A percentile compares a stretch with the other conserved stretches of the same genome.
phyloP scores from a whole-genome alignment of 2,329 filamentous ascomycete species.

The Penicillium sumatraense region DNA sequence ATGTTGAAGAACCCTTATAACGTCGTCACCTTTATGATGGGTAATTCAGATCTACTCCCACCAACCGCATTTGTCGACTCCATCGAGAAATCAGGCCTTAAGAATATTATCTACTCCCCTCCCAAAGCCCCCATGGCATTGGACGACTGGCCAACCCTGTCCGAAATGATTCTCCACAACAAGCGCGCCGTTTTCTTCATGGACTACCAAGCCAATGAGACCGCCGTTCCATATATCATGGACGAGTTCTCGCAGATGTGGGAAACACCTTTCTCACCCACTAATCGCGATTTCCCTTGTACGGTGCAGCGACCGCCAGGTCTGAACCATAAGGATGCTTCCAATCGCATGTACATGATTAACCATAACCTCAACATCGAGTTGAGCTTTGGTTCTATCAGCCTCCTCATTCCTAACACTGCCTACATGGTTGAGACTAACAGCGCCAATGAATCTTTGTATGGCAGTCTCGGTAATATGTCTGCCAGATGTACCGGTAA shows the following conservation, averaged over 20 bases:
- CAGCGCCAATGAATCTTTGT: slow-evolving; percentile 57
- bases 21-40: slow-evolving; percentile 83
- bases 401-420: slow-evolving; percentile 73
- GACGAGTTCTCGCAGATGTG: slow-evolving; percentile 88
- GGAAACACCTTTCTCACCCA: slow-evolving; percentile 86
- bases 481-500: slow-evolving; percentile 65
- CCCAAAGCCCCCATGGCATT: slow-evolving; percentile 71
- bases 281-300: slow-evolving; percentile 73
- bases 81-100: slow-evolving; percentile 73
- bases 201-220: slow-evolving; percentile 83
- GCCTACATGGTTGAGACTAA: slow-evolving; percentile 75
- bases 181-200: slow-evolving; percentile 80
- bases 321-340: slow-evolving; percentile 58
- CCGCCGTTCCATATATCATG: slow-evolving; percentile 77
- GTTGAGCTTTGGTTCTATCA: slow-evolving; percentile 67
- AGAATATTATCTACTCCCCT: slow-evolving; percentile 74
- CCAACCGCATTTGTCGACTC: slow-evolving; percentile 67
- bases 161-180: slow-evolving; percentile 71
- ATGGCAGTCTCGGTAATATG: slow-evolving; percentile 68
- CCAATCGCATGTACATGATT: slow-evolving; percentile 73
- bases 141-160: slow-evolving; percentile 82
- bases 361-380: slow-evolving; percentile 92
- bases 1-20: slow-evolving; percentile 79
- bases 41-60: slow-evolving; percentile 77
- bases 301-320: slow-evolving; percentile 75